Percentiles rank a stretch among this genome's conserved stretches.
Evolutionary conservation across 306 rosid genomes (phyloP).

Genomic region (Sophora flavescens): DNA sequence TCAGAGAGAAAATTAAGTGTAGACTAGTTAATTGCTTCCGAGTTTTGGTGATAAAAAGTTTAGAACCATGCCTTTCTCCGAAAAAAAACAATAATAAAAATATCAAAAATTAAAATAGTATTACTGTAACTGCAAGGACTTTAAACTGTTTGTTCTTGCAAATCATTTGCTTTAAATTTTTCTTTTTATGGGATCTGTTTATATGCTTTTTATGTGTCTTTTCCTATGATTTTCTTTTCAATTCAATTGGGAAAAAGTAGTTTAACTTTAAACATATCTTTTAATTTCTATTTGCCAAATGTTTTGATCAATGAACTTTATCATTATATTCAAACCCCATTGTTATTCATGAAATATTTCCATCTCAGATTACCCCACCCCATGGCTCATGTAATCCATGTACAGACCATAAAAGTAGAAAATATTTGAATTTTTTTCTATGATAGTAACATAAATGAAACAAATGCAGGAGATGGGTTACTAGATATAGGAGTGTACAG

Average conservation of each 20-base stretch:
- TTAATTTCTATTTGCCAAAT: background rate
- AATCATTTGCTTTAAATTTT: background rate
- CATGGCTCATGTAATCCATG: too few species aligned
- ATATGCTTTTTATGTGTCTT: background rate
- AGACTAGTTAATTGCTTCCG: background rate
- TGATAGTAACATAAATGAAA: background rate
- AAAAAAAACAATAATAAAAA: background rate
- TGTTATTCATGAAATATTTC: too few species aligned
- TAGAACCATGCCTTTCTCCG: background rate
- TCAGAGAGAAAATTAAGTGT: background rate
- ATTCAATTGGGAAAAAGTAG: background rate
- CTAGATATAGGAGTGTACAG: background rate
- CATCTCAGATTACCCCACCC: too few species aligned
- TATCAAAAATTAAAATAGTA: background rate
- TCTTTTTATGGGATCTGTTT: background rate
- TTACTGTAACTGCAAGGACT: background rate
- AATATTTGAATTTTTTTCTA: too few species aligned
- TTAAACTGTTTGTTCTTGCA: background rate
- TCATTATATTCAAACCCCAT: too few species aligned
- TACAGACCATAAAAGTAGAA: too few species aligned
- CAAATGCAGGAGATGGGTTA: background rate
- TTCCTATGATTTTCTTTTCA: conserved; percentile 19
- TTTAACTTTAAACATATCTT: background rate
- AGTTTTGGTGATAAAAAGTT: too few species aligned
- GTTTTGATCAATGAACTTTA: conserved; percentile 10